Evolutionary conservation across 257 asterid species (phyloP).

Genomic region (Jasminum sambac): DNA sequence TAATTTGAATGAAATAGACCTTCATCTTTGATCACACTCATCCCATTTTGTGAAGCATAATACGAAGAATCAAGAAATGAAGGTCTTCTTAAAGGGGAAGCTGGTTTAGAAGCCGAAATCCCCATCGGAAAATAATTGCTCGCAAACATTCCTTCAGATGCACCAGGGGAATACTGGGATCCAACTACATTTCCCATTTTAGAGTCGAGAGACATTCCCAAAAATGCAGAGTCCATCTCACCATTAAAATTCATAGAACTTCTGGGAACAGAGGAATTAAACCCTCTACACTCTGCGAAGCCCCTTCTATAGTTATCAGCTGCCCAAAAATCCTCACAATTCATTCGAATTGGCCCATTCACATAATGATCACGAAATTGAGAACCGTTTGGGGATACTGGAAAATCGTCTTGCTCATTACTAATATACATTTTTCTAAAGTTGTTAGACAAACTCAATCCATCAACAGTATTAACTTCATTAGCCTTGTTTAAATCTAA

Average conservation of each 20-base stretch:
- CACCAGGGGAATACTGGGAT: slow-evolving; percentile 30
- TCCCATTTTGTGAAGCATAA: slow-evolving; percentile 37
- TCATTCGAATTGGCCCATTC: slow-evolving; percentile 25
- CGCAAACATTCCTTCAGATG: slow-evolving; percentile 30
- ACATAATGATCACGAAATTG: slow-evolving; percentile 33
- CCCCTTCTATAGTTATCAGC: slow-evolving; percentile 29
- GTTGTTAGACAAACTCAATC: slow-evolving; percentile 39
- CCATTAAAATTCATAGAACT: slow-evolving; percentile 33
- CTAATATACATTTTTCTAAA: slow-evolving; percentile 52
- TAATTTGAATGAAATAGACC: slow-evolving; percentile 32
- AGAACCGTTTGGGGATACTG: slow-evolving; percentile 26
- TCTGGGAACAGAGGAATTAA: slow-evolving; percentile 35
- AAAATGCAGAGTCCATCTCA: slow-evolving; percentile 31
- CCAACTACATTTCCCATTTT: slow-evolving; percentile 29
- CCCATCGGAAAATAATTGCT: slow-evolving; percentile 29
- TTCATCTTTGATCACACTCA: slow-evolving; percentile 31
- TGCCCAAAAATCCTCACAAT: slow-evolving; percentile 30
- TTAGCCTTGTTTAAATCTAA: slow-evolving; percentile 33
- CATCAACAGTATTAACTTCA: slow-evolving; percentile 34
- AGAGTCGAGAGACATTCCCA: slow-evolving; percentile 37
- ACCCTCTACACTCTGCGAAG: slow-evolving; percentile 35
- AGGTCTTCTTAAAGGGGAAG: slow-evolving; percentile 33
- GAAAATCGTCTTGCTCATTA: slow-evolving; percentile 40
- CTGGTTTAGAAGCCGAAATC: slow-evolving; percentile 24
- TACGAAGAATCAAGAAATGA: slow-evolving; percentile 27